phyloP scores from a whole-genome alignment of 1,139 yeast species.

The Candida frijolesensis region DNA sequence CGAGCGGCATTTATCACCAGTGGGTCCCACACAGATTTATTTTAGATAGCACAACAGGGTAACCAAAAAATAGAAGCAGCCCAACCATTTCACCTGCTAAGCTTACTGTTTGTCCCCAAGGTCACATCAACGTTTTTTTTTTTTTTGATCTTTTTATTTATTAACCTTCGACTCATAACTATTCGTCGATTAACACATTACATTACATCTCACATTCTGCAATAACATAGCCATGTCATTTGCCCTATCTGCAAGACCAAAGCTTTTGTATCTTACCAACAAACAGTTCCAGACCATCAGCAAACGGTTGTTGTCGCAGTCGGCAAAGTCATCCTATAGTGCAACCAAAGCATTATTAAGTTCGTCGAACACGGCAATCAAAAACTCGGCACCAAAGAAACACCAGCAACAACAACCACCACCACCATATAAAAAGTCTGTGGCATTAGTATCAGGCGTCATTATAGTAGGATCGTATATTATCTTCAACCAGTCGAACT shows the following conservation, averaged over 20 bases:
- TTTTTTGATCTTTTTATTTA: too few species aligned
- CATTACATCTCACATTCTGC: background rate
- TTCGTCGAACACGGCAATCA: slow-evolving; percentile 8
- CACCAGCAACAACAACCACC: slow-evolving; percentile 9
- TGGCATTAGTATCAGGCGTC: slow-evolving; percentile 48
- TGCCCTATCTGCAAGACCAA: slow-evolving; percentile 19
- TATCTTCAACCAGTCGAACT: slow-evolving; percentile 43
- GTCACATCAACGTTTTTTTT: too few species aligned
- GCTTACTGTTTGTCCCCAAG: too few species aligned
- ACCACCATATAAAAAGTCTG: slow-evolving; percentile 28
- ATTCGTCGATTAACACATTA: background rate
- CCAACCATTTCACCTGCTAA: too few species aligned
- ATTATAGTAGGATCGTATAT: slow-evolving; percentile 50
- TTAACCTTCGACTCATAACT: too few species aligned
- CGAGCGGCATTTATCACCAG: too few species aligned
- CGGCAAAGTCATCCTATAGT: slow-evolving; percentile 8
- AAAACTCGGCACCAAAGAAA: slow-evolving; percentile 7
- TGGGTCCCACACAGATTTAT: too few species aligned
- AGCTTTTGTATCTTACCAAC: slow-evolving; percentile 19
- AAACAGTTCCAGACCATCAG: slow-evolving; percentile 20
- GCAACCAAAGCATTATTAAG: slow-evolving; percentile 8
- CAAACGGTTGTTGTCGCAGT: slow-evolving; percentile 15
- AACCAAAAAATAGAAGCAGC: too few species aligned
- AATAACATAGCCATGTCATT: slow-evolving; percentile 14
- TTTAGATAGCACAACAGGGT: too few species aligned